Evolutionary conservation across 768 basidiomycete genomes (phyloP), one percentile per base, ranked within the genome.

Genomic region (Boletus rubroflammeus): DNA sequence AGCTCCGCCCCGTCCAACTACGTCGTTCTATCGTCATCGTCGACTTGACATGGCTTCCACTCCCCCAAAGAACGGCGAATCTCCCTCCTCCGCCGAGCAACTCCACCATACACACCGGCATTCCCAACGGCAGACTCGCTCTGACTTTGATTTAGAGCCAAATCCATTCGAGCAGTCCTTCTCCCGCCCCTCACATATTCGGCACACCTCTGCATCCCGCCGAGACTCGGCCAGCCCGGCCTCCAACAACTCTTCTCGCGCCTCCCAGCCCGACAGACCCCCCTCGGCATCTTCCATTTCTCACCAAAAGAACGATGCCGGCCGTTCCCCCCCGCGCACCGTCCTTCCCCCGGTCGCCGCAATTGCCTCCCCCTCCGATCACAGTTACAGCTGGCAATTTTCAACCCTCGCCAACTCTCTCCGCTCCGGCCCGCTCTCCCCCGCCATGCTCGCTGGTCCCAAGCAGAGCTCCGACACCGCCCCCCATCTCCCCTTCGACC

Each of bases 161-260:
- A 96, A 96, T 67, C 93, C 94, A 0, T 97, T 97, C 66, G 96
- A 99, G 67, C 90, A 93, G 72, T 94, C 91, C 50, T 98, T 98
- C 69, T 85, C 87, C 34, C 65, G 78, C 29, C 78, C 79, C 28
- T 78, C 81, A 21, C 82, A 83, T 56, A 74, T 82, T 56, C 76
- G 79, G 61, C 75, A 76, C 50, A 64, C 73, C 7, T 71, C 71
- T 35, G 65, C 68, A 21, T 60, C 69, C 47, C 70, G 67, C 46
- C 64, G 70, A 44, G 67, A 71, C 44, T 68, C 71, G 2, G 64
- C 64, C 45, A 67, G 71, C 28, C 62, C 60, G 6, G 65, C 51
- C n/a, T 69, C 76, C 19, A 72, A 72, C 32, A 70, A 73, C 35
- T 70, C 70, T 38, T 59, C 75, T 8, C 77, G 79, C 46, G 44